phyloP scores from a whole-genome alignment of 805 yeast genomes.

The Saccharomyces eubayanus region DNA sequence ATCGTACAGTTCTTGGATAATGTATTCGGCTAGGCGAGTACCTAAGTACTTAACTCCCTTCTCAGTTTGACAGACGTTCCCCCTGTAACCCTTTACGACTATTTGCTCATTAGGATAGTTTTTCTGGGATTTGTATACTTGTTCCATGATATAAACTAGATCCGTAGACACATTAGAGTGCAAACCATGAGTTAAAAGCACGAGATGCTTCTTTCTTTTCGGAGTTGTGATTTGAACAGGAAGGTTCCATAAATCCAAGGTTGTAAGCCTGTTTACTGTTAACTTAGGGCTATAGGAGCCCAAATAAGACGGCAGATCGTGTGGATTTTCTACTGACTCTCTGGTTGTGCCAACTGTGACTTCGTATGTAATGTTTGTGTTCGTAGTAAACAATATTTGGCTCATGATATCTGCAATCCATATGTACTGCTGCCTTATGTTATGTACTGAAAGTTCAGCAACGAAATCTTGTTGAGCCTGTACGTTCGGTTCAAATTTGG shows the following conservation, averaged over 20 bases:
- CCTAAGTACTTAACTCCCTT: constrained; percentile 71
- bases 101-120: constrained; percentile 36
- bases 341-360: constrained; percentile 41
- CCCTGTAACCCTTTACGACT: constrained; percentile 60
- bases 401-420: constrained; percentile 70
- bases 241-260: constrained; percentile 64
- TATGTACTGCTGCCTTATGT: constrained; percentile 44
- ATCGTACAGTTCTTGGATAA: constrained; percentile 40
- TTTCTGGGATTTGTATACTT: constrained; percentile 41
- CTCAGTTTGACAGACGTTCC: constrained; percentile 71
- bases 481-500: constrained; percentile 62
- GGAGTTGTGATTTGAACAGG: constrained; percentile 32
- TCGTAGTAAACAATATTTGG: constrained; percentile 59
- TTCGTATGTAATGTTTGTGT: constrained; percentile 56
- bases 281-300: constrained; percentile 33
- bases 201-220: constrained; percentile 50
- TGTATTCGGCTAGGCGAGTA: constrained; percentile 57
- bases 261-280: constrained; percentile 43
- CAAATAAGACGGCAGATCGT: constrained; percentile 20
- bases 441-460: constrained; percentile 58
- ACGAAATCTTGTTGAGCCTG: constrained; percentile 57
- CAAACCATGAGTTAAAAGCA: constrained; percentile 66
- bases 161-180: constrained; percentile 74
- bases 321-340: constrained; percentile 13
- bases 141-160: constrained; percentile 64